phyloP scores from a whole-genome alignment of 2,329 filamentous ascomycete species.

The Eurotiales sp. region DNA sequence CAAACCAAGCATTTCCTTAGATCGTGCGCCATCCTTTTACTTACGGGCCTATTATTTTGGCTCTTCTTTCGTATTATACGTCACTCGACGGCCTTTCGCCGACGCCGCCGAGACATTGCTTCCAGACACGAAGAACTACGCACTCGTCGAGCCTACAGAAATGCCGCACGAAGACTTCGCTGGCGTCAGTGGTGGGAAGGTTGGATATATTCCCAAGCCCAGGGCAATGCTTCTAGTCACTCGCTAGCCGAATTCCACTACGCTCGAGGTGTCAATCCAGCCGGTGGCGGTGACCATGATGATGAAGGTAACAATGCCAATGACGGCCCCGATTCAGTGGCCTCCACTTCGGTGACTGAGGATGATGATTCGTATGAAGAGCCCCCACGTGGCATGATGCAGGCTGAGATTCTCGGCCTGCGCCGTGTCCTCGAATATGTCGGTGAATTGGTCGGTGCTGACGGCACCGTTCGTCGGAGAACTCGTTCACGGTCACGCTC shows the following conservation, averaged over 20 bases:
- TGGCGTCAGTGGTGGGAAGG: slow-evolving; percentile 50
- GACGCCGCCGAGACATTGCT: slow-evolving; percentile 50
- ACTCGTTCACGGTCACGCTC: slow-evolving; percentile 8
- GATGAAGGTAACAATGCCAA: neutral
- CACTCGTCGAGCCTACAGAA: slow-evolving; percentile 50
- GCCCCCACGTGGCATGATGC: slow-evolving; percentile 44
- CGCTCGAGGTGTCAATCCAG: slow-evolving; percentile 29
- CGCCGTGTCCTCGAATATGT: slow-evolving; percentile 53
- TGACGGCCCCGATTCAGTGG: neutral
- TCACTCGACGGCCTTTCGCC: slow-evolving; percentile 39
- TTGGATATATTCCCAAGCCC: slow-evolving; percentile 29
- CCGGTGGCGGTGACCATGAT: too few relatives aligned
- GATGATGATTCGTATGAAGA: slow-evolving; percentile 21
- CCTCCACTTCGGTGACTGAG: slow-evolving; percentile 11
- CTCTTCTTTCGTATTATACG: slow-evolving; percentile 42
- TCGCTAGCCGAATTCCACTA: slow-evolving; percentile 40
- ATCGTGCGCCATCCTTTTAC: slow-evolving; percentile 40
- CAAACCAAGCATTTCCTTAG: slow-evolving; percentile 23
- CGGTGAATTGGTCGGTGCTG: slow-evolving; percentile 43
- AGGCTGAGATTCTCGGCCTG: slow-evolving; percentile 50
- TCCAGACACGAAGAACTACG: slow-evolving; percentile 54
- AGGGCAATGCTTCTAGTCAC: slow-evolving; percentile 33
- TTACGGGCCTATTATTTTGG: slow-evolving; percentile 35
- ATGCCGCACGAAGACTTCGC: slow-evolving; percentile 50
- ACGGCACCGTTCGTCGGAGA: slow-evolving; percentile 25